Base-by-base conservation (phyloP, 768 basidiomycete genomes). In the Lentinula aciculospora region DNA sequence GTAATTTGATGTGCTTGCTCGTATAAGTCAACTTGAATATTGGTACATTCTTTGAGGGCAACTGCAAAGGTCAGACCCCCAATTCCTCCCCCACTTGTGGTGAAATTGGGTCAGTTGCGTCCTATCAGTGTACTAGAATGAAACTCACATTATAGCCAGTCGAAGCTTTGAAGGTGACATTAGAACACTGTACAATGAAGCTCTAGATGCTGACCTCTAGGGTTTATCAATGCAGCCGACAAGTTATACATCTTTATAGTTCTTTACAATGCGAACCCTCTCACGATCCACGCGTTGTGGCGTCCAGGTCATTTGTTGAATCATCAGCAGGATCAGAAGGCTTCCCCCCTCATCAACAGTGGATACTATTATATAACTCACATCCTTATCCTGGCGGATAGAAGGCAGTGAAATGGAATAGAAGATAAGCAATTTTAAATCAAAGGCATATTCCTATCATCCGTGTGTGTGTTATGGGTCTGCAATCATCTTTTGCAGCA, bases 1-100 rank as follows among this genome's bases (percentile, higher is more conserved):
- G 70, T 69, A 36, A 81, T 69, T 28, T 64, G 62, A 0, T 71
- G 61, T 3, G 76, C 67, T 8, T 74, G 68, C 55, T 81, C 79
- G 58, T 76, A 81, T 12, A 80, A 61, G 17, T 74, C 70, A 4
- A 80, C 66, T 1, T 72, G 65, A 12, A 71, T 59, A 48, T 58
- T 57, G 46, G 64, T 54, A n/a, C 37, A 31, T n/a, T 27, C 53
- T 12, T 68, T 64, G 32, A 77, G 57, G 0, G 71, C 68, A 1
- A 68, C 66, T 2, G 74, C 75, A 19, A 73, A 63, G 25, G 69
- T 71, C 47, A 77, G 59, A 39, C 76, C 75, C 37, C 70, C 73
- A 27, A 77, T 68, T 2, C 76, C 76, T 2, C 75, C 76, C 15
- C 76, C 76, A 19, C 76, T 77, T 50, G 17, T 8, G 15, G 9